Percentiles rank a stretch among this genome's conserved stretches.
These are phyloP conservation scores for Bromus sterilis DNA, from an alignment of 176 grass and related monocot genomes.

Conservation along the genomic window DNA sequence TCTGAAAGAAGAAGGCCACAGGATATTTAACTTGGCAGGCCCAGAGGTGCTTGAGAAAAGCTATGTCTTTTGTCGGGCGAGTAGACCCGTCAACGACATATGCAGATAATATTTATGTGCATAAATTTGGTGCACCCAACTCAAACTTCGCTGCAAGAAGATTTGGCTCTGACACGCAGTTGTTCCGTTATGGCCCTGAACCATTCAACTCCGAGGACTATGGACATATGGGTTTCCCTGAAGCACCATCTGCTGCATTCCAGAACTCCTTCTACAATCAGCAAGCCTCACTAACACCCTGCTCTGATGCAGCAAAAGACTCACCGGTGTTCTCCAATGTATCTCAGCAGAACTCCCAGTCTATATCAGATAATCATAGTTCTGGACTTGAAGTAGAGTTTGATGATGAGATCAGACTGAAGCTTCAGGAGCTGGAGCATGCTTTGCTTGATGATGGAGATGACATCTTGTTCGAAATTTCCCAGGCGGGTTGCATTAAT, in stretches of 20 bases:
- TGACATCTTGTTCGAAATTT: constrained; percentile 55
- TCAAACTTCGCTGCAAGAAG: constrained; percentile 52
- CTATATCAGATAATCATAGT: constrained; percentile 61
- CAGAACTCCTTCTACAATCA: constrained; percentile 45
- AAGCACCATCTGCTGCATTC: constrained; percentile 35
- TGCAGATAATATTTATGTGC: constrained; percentile 34
- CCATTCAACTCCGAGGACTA: constrained; percentile 50
- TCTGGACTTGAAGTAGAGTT: constrained; percentile 66
- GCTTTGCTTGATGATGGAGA: constrained; percentile 73
- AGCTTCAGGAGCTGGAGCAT: constrained; percentile 87
- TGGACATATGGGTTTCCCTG: constrained; percentile 35
- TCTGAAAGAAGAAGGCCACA: background rate
- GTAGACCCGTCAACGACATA: constrained; percentile 19
- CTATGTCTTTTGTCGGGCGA: constrained; percentile 43
- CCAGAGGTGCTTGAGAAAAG: constrained; percentile 1
- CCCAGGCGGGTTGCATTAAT: constrained; percentile 47
- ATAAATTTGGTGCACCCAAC: constrained; percentile 32
- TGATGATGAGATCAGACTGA: constrained; percentile 71
- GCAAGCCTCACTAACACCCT: constrained; percentile 48
- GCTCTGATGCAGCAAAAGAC: constrained; percentile 38
- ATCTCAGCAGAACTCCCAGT: constrained; percentile 63
- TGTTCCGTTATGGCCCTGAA: constrained; percentile 53
- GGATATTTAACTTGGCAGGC: background rate
- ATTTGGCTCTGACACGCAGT: constrained; percentile 34
- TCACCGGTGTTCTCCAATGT: constrained; percentile 61